Conservation (phyloP, 192 early-diverging fungal genomes). For the Linnemannia schmuckeri region DNA sequence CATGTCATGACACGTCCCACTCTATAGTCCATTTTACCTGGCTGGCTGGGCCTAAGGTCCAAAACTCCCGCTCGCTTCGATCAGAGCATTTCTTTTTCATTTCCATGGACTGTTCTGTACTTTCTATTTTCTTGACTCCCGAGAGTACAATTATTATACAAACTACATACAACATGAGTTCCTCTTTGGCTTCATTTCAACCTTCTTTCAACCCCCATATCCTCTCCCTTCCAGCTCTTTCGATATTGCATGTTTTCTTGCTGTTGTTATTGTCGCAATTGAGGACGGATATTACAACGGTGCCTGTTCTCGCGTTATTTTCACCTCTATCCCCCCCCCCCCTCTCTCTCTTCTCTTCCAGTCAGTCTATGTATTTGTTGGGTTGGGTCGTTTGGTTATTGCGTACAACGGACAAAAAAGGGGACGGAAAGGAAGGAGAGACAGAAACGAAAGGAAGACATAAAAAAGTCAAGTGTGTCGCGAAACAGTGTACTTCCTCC, state of each 20-base stretch:
- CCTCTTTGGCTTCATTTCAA: neutral
- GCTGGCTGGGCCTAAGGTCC: neutral
- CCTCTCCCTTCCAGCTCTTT: neutral
- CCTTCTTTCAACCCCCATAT: neutral
- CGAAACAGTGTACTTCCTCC: neutral
- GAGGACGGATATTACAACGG: neutral
- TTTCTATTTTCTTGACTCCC: neutral
- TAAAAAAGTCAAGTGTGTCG: neutral
- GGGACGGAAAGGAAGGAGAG: neutral
- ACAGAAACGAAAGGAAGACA: neutral
- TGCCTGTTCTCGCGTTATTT: neutral
- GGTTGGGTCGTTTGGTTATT: neutral
- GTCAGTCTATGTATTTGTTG: neutral
- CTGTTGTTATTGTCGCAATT: neutral
- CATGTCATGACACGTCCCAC: neutral
- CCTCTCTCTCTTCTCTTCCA: neutral
- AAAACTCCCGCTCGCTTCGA: slow-evolving; percentile 5
- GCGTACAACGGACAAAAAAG: neutral
- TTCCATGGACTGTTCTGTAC: neutral
- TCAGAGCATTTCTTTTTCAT: neutral
- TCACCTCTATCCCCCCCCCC: neutral
- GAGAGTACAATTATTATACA: neutral
- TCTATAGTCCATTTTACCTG: neutral
- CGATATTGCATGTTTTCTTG: neutral
- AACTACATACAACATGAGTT: no score